phyloP scores from a whole-genome alignment of 2,329 filamentous ascomycete species.

The Cladosporium sphaerospermum region DNA sequence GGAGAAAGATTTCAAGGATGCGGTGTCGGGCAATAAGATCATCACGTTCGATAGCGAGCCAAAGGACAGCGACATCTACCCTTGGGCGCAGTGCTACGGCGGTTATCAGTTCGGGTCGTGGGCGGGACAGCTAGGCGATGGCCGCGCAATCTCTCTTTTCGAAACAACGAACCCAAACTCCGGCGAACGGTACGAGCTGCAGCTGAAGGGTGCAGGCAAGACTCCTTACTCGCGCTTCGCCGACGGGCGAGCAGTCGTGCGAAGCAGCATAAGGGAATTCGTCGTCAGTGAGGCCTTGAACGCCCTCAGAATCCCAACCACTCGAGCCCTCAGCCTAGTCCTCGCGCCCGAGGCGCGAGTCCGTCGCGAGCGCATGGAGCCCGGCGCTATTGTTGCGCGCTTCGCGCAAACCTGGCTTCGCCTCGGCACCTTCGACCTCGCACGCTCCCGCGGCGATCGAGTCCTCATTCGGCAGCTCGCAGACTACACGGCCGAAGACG shows the following conservation, averaged over 20 bases:
- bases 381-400: constrained; percentile 84
- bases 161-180: constrained; percentile 73
- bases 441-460: constrained; percentile 73
- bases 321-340: constrained; percentile 76
- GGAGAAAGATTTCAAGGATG: constrained; percentile 66
- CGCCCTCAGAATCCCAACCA: constrained; percentile 78
- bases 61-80: constrained; percentile 68
- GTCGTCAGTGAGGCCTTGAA: constrained; percentile 85
- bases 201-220: constrained; percentile 86
- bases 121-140: constrained; percentile 94
- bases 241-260: constrained; percentile 86
- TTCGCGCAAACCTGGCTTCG: constrained; percentile 90
- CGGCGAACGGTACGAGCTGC: constrained; percentile 74
- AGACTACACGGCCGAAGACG: constrained; percentile 79
- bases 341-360: constrained; percentile 68
- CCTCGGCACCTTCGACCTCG: constrained; percentile 93
- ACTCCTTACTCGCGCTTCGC: constrained; percentile 96
- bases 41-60: constrained; percentile 64
- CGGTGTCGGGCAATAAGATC: constrained; percentile 77
- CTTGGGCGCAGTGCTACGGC: constrained; percentile 98
- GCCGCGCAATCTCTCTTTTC: constrained; percentile 88
- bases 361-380: constrained; percentile 72
- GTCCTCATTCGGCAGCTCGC: constrained; percentile 66
- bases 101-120: constrained; percentile 69
- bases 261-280: constrained; percentile 91